Evolutionary conservation across 257 asterid species (phyloP).

Genomic region (Phtheirospermum japonicum): DNA sequence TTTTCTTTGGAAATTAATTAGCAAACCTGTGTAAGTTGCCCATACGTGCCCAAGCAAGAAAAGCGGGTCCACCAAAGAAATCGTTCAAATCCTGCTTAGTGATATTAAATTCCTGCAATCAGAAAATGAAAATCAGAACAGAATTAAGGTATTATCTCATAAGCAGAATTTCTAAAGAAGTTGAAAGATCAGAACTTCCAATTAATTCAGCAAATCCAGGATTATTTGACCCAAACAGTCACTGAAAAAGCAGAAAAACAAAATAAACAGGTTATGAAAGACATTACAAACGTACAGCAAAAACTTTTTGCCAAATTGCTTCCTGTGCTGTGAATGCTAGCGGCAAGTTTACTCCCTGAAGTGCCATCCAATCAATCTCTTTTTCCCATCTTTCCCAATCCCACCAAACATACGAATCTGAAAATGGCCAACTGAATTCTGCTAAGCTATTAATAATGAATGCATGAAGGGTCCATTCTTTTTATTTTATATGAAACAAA

Average conservation of each 20-base stretch:
- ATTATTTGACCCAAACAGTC: slow-evolving; percentile 22
- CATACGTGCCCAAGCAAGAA: slow-evolving; percentile 99
- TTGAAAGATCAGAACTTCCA: slow-evolving; percentile 8
- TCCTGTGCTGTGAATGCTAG: slow-evolving; percentile 97
- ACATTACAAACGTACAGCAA: slow-evolving; percentile 53
- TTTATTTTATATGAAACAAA: background rate
- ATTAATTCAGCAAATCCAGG: slow-evolving; percentile 14
- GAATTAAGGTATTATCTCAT: slow-evolving; percentile 1
- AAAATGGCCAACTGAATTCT: slow-evolving; percentile 23
- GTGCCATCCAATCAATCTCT: slow-evolving; percentile 99
- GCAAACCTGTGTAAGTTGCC: slow-evolving; percentile 88
- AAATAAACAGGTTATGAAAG: slow-evolving; percentile 12
- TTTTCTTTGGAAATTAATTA: slow-evolving; percentile 3
- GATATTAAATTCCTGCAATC: slow-evolving; percentile 67
- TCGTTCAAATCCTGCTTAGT: slow-evolving; percentile 54
- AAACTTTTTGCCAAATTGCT: slow-evolving; percentile 92
- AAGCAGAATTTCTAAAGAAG: slow-evolving; percentile 17
- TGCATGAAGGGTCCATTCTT: background rate
- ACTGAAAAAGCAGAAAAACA: too few relatives aligned
- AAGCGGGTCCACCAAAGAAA: slow-evolving; percentile 99
- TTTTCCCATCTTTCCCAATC: slow-evolving; percentile 99
- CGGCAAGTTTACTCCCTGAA: slow-evolving; percentile 91
- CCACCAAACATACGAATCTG: slow-evolving; percentile 99
- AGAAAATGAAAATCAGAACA: slow-evolving; percentile 28
- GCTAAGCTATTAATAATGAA: slow-evolving; percentile 28